Percentiles rank a stretch among this genome's conserved stretches.
phyloP scores from a whole-genome alignment of 345 rosid genomes.

The Abelmoschus esculentus region DNA sequence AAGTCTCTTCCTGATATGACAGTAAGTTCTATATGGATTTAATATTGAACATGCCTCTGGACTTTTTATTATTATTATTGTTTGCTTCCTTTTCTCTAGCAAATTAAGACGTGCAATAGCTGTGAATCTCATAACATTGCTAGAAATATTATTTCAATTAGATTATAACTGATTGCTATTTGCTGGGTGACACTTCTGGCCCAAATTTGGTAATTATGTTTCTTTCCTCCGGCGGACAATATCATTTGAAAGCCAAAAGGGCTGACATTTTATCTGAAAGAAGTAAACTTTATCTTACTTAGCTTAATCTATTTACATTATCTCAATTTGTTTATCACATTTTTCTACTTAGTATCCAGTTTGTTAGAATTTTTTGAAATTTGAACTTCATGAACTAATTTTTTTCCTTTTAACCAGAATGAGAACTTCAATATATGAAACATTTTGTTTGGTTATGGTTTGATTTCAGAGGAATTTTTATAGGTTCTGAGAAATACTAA shows the following conservation, averaged over 20 bases:
- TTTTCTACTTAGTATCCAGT: too few relatives aligned
- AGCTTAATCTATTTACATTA: neutral
- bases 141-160: neutral
- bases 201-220: too few relatives aligned
- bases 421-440: neutral
- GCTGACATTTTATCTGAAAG: neutral
- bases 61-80: neutral
- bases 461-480: too few relatives aligned
- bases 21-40: conserved; percentile 22
- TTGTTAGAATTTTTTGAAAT: neutral
- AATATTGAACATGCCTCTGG: neutral
- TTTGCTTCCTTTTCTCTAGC: neutral
- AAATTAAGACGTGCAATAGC: neutral
- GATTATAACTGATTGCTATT: conserved; percentile 11
- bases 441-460: too few relatives aligned
- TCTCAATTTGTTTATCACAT: neutral
- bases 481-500: too few relatives aligned
- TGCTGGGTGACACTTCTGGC: neutral
- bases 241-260: neutral
- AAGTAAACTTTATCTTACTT: neutral
- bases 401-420: too few relatives aligned
- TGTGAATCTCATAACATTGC: neutral
- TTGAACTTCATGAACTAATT: neutral
- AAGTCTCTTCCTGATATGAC: conserved; percentile 96
- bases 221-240: neutral